These are phyloP conservation scores for Trichocladium antarcticum DNA, from an alignment of 495 filamentous ascomycete species.

Conservation along the genomic window DNA sequence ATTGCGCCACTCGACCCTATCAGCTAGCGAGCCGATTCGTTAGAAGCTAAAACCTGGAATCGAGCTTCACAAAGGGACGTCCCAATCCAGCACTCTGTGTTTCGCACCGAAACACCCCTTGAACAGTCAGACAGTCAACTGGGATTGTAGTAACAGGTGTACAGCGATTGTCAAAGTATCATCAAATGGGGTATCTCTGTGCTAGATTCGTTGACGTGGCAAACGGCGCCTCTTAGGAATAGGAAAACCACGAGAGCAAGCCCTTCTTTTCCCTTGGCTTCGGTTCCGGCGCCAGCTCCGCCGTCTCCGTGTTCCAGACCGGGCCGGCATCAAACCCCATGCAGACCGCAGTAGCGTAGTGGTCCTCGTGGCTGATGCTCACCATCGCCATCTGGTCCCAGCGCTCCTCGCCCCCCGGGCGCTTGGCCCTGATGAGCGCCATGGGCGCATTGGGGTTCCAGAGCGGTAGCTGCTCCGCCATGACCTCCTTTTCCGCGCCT, in stretches of 20 bases:
- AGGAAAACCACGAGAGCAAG: neutral
- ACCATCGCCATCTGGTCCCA: slow-evolving; percentile 17
- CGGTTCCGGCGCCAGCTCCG: neutral
- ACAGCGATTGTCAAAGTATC: no score
- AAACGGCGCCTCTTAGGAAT: neutral
- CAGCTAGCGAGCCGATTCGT: no score
- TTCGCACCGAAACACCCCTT: no score
- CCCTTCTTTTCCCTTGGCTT: neutral
- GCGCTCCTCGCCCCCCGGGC: neutral
- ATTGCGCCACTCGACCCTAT: slow-evolving; percentile 35
- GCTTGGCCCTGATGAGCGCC: slow-evolving; percentile 19
- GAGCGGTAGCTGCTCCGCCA: neutral
- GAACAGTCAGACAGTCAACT: no score
- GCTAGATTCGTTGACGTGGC: neutral
- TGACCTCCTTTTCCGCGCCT: neutral
- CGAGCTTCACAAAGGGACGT: no score
- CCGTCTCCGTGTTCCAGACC: neutral
- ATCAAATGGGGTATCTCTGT: neutral
- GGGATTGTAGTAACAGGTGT: no score
- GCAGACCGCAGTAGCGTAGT: slow-evolving; percentile 28
- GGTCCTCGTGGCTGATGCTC: slow-evolving; percentile 32
- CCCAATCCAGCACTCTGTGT: no score
- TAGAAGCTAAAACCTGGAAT: no score
- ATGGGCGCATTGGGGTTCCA: slow-evolving; percentile 11
- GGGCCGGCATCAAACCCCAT: slow-evolving; percentile 13